Percentiles rank a stretch among this genome's conserved stretches.
Conservation (phyloP, 2,329 filamentous ascomycete genomes). For the Arthrobotrys iridis region DNA sequence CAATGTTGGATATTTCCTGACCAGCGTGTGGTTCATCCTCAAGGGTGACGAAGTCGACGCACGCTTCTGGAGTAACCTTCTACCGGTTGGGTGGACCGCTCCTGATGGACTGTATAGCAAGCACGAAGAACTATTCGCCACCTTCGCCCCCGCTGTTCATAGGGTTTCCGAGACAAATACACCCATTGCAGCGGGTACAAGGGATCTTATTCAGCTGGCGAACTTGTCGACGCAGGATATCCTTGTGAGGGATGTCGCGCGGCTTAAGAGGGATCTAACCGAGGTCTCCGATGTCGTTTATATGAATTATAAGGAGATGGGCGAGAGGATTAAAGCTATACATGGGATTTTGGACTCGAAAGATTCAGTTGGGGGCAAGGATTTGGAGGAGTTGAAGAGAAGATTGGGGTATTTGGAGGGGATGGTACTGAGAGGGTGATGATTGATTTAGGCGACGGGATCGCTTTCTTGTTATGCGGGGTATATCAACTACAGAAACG, state of each 20-base stretch:
- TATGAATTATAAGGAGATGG: slow-evolving; percentile 31
- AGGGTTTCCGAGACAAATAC: neutral
- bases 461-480: neutral
- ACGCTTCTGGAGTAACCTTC: slow-evolving; percentile 20
- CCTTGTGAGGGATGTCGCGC: slow-evolving; percentile 9
- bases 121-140: neutral
- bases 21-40: slow-evolving; percentile 2
- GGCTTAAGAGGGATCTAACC: slow-evolving; percentile 33
- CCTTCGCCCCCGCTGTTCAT: neutral
- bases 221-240: slow-evolving; percentile 8
- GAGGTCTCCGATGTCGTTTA: slow-evolving; percentile 26
- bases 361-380: slow-evolving; percentile 16
- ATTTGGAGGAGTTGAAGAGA: slow-evolving; percentile 31
- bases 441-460: too few species aligned
- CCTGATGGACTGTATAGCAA: slow-evolving; percentile 2
- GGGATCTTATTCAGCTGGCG: slow-evolving; percentile 1
- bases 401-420: slow-evolving; percentile 26
- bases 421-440: slow-evolving; percentile 8
- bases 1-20: slow-evolving; percentile 25
- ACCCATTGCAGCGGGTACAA: neutral
- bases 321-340: slow-evolving; percentile 28
- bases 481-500: too few species aligned
- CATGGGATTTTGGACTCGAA: slow-evolving; percentile 28
- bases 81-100: slow-evolving; percentile 3
- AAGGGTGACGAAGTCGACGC: slow-evolving; percentile 21